Percentiles rank a stretch among this genome's conserved stretches.
phyloP scores from a whole-genome alignment of 148 eudicot genomes.

The Nyssa sinensis region DNA sequence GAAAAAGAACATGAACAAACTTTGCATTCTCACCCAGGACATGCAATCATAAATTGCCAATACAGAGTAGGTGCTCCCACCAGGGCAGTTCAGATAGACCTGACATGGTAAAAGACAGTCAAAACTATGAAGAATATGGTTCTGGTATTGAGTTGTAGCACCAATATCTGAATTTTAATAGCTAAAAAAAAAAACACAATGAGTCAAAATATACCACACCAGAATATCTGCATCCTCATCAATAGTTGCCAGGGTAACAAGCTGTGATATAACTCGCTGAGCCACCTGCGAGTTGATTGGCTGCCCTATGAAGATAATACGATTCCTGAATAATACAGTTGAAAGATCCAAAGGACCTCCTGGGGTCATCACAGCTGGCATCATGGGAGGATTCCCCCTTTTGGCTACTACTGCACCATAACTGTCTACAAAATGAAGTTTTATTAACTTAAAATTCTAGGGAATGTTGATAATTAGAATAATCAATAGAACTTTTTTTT shows the following conservation, averaged over 20 bases:
- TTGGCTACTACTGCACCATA: conserved; percentile 59
- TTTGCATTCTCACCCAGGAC: conserved; percentile 84
- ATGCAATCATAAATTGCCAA: conserved; percentile 93
- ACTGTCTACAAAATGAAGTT: conserved; percentile 37
- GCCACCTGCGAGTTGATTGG: conserved; percentile 76
- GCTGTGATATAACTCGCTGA: conserved; percentile 85
- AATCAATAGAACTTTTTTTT: background rate
- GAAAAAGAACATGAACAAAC: background rate
- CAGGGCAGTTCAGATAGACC: conserved; percentile 87
- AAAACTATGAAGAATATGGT: background rate
- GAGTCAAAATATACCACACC: conserved; percentile 37
- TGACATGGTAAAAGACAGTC: conserved; percentile 21
- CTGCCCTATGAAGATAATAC: conserved; percentile 88
- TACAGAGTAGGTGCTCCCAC: conserved; percentile 91
- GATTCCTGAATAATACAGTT: conserved; percentile 76
- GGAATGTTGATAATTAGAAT: background rate
- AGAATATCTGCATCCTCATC: conserved; percentile 89
- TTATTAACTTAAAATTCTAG: background rate
- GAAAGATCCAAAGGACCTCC: conserved; percentile 90
- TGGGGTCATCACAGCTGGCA: conserved; percentile 96
- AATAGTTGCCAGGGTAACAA: conserved; percentile 80
- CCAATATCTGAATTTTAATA: background rate
- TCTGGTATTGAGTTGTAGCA: background rate
- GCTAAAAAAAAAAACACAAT: conserved; percentile 6
- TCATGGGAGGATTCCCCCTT: conserved; percentile 69